Percentiles rank a stretch among this genome's conserved stretches.
Conservation (phyloP, 805 yeast species). For the Martiniozyma abietophila region DNA sequence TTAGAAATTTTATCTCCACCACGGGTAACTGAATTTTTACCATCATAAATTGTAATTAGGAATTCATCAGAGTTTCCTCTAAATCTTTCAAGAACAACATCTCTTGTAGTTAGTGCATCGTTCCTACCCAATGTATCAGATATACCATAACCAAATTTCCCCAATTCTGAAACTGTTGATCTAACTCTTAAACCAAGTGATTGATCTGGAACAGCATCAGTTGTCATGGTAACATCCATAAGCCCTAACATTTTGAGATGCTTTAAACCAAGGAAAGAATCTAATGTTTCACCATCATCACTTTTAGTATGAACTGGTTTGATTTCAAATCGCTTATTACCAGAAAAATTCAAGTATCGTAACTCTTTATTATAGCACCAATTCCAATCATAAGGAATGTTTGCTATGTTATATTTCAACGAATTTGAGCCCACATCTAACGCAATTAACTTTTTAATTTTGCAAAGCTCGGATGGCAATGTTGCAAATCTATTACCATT, state of each 20-base stretch:
- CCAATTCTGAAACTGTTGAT: slow-evolving; percentile 75
- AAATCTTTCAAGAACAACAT: slow-evolving; percentile 78
- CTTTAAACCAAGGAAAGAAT: slow-evolving; percentile 52
- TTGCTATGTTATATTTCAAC: slow-evolving; percentile 83
- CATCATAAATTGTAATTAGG: slow-evolving; percentile 78
- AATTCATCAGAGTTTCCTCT: slow-evolving; percentile 79
- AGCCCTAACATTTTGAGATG: slow-evolving; percentile 69
- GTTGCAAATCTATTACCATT: slow-evolving; percentile 83
- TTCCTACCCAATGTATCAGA: slow-evolving; percentile 75
- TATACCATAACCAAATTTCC: slow-evolving; percentile 78
- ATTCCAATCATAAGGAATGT: slow-evolving; percentile 96
- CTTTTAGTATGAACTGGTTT: slow-evolving; percentile 46
- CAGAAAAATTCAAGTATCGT: slow-evolving; percentile 79
- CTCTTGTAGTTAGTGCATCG: slow-evolving; percentile 62
- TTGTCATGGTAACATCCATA: slow-evolving; percentile 91
- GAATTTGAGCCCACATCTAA: slow-evolving; percentile 89
- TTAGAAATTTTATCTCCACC: slow-evolving; percentile 61
- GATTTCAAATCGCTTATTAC: slow-evolving; percentile 86
- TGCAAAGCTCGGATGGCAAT: slow-evolving; percentile 80
- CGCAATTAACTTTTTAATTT: slow-evolving; percentile 50
- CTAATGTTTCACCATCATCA: slow-evolving; percentile 55
- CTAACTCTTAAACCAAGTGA: slow-evolving; percentile 74
- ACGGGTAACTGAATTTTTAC: slow-evolving; percentile 49
- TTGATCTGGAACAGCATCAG: slow-evolving; percentile 86
- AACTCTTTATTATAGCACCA: slow-evolving; percentile 81